These are phyloP conservation scores for Emydomyces testavorans DNA, from an alignment of 2,329 filamentous ascomycete species.

Conservation along the genomic window DNA sequence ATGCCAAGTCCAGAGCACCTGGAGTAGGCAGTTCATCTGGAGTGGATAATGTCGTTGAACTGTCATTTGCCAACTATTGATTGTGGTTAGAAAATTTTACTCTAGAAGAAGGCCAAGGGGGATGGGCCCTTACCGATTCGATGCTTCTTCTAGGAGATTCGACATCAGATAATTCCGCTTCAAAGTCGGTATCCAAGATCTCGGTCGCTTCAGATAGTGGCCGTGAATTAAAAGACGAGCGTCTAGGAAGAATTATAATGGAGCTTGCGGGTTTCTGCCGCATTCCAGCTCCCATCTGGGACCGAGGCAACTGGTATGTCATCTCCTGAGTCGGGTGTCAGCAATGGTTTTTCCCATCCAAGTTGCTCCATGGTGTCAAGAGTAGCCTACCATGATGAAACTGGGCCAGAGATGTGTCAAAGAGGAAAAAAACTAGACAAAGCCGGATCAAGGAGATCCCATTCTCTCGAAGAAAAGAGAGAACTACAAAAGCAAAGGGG, in stretches of 20 bases:
- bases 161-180: slow-evolving; percentile 35
- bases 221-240: slow-evolving; percentile 16
- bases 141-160: slow-evolving; percentile 46
- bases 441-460: not conserved
- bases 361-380: not conserved
- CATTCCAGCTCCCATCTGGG: slow-evolving; percentile 14
- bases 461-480: not conserved
- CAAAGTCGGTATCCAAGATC: slow-evolving; percentile 29
- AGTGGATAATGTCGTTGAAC: slow-evolving; percentile 76
- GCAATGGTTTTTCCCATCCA: not conserved
- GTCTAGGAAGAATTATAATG: slow-evolving; percentile 14
- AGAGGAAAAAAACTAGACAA: too few relatives aligned
- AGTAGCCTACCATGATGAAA: slow-evolving; percentile 10
- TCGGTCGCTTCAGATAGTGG: slow-evolving; percentile 29
- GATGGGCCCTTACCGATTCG: slow-evolving; percentile 17
- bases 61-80: slow-evolving; percentile 39
- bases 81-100: not conserved
- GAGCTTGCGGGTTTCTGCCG: slow-evolving; percentile 14
- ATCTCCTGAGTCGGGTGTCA: slow-evolving; percentile 9
- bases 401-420: not conserved
- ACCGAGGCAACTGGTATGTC: slow-evolving; percentile 11
- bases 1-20: slow-evolving; percentile 51
- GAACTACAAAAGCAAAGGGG: not conserved
- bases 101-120: not conserved
- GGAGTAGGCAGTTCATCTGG: slow-evolving; percentile 77